A percentile compares a stretch with the other conserved stretches of the same genome.
phyloP scores from a whole-genome alignment of 345 rosid species.

The Populus davidiana region DNA sequence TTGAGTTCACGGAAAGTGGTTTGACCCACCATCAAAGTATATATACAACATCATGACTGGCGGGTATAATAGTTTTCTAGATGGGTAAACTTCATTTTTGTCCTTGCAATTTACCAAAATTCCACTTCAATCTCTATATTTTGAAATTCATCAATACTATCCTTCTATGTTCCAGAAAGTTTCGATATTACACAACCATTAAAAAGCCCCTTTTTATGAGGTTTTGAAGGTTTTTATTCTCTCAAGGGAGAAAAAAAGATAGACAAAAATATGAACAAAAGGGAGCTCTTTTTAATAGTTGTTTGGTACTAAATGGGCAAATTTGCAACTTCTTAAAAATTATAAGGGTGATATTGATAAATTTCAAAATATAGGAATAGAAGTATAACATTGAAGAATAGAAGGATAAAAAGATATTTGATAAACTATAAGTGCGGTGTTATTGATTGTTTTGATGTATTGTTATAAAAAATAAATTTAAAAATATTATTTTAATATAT shows the following conservation, averaged over 20 bases:
- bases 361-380: not conserved
- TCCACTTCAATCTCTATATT: not conserved
- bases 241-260: not conserved
- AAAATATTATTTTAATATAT: too few relatives aligned
- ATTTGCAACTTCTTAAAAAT: not conserved
- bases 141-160: not conserved
- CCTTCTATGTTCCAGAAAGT: not conserved
- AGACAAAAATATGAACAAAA: not conserved
- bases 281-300: not conserved
- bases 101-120: not conserved
- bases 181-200: not conserved
- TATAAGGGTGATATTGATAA: not conserved
- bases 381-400: not conserved
- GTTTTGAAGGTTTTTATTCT: not conserved
- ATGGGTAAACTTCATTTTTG: not conserved
- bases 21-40: constrained; percentile 17
- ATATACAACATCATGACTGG: constrained; percentile 22
- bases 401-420: not conserved
- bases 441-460: too few relatives aligned
- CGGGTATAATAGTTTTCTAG: not conserved
- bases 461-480: too few relatives aligned
- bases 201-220: not conserved
- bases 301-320: not conserved
- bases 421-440: too few relatives aligned
- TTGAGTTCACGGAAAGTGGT: constrained; percentile 34